Evolutionary conservation across 768 basidiomycete genomes (phyloP), one percentile per base, ranked within the genome.

Genomic region (Galerina marginata): DNA sequence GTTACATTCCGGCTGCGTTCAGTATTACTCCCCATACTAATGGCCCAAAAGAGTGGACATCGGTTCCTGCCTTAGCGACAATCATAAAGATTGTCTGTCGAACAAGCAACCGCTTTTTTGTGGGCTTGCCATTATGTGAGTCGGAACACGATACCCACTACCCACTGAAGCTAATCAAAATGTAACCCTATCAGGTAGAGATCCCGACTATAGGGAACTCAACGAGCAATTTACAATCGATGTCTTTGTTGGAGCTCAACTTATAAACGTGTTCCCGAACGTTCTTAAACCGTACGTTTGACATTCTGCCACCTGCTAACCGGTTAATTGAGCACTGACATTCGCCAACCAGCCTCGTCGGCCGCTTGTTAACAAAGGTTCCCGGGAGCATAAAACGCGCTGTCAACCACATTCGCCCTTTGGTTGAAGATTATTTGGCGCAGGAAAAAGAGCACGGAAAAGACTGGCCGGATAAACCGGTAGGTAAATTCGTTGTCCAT

Each of bases 171-270:
- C 29, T 29, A 29, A 29, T 6, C 6, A 4, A 33, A 33, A 7
- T 33, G 29, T 33, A 33, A 33, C 2, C 29, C 7, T 2, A 33
- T 3, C 37, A 67, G 66, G 63, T 37, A 60, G 57, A 50, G 55
- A 67, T 43, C 57, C 59, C 3, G 64, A 67, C 12, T 67, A 44
- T 36, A 48, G 61, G 25, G 43, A 63, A 38, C 42, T 67, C 12
- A 61, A 57, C 51, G 39, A 58, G 9, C 38, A 65, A 4, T 67
- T 50, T 26, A 61, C 64, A 1, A 16, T 48, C 11, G 59, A 65
- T 11, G 61, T 67, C 3, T n/a, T 67, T 9, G 43, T 49, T 25
- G 26, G 48, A 4, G 61, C 52, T 0, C 15, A 45, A 6, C n/a
- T 65, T 4, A 60, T 65, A 11, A 53, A 56, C 3, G 43, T 63